Base-by-base conservation (phyloP, 1,284 basidiomycete genomes). In the Chondrostereum purpureum region DNA sequence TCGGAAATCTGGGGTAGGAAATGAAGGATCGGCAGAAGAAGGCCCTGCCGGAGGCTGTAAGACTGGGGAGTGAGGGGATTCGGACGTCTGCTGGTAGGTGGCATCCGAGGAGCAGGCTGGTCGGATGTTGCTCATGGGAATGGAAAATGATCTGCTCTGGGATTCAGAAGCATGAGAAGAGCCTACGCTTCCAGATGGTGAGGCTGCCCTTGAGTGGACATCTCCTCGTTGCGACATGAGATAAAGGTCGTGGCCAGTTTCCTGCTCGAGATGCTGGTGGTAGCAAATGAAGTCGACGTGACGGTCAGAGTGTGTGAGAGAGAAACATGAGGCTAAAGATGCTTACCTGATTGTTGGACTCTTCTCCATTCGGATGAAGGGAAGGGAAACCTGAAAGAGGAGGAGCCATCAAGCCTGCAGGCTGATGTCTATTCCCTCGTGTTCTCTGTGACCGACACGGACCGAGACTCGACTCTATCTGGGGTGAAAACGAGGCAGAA, bases 381-480 rank as follows among this genome's bases (percentile, higher is more conserved):
- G 27, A 31, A 8, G 27, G 48, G 42, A 41, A 43, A 42, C 40
- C 38, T 51, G 42, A 52, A 51, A 40, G 58, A 31, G 27, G 27
- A 31, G 27, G 27, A 31, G 27, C 8, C 8, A 8, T 8, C 27
- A 31, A 8, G 27, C 8, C 27, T 8, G 27, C 8, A n/a, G 8
- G 8, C n/a, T 31, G 27, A 31, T 8, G 44, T 22, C 65, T 67
- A 59, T 67, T 72, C 38, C 75, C 66, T 43, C 76, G 72, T 36
- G 72, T 69, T n/a, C n/a, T n/a, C 34, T 67, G 55, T 44, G 69
- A 62, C 50, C 78, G 71, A 52, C 63, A 64, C 34, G 81, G 80
- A 0, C 80, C 80, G 50, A 77, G 70, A 60, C 67, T 77, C 27
- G 75, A 63, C 14, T 74, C 66, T 39, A 78, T 62, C 60, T 75